Evolutionary conservation across 2,329 filamentous ascomycete species (phyloP), one percentile per base, ranked within the genome.

Genomic region (Zymoseptoria crescenta): DNA sequence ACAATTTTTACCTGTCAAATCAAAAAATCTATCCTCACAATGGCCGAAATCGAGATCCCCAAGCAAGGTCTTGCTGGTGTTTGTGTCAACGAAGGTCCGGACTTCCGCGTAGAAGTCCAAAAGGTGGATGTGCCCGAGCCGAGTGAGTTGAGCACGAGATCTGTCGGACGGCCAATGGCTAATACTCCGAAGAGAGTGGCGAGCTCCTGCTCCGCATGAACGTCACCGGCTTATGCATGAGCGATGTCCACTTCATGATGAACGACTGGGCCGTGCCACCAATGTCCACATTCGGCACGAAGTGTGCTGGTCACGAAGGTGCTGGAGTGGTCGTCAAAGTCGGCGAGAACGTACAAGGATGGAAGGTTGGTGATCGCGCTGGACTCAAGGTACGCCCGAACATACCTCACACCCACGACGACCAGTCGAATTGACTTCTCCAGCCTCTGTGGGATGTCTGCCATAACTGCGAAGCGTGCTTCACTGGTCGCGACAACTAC

Each of bases 191-290:
- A 69, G 67, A 66, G 59, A 63, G 64, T 7, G 75, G 82, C 54
- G 81, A 85, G 59, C 71, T 85, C 21, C 74, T 85, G 8, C 75
- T 85, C 66, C 79, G 77, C 56, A 74, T 85, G 56, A 85, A 84
- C 59, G 76, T 76, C 27, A 85, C 82, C 1, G 83, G 83, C 0
- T 74, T 85, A 54, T 85, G 83, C 72, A 78, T 80, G 60, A 79
- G 76, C 35, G 83, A 85, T 64, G 70, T 85, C 19, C 82, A 85
- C 66, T 80, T 80, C 70, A 83, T 83, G 80, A 82, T 83, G 79
- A 77, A 78, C 57, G 82, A 85, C 66, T 77, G 80, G 72, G 77
- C 74, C 0, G 56, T 75, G 0, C 76, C 77, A 0, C 71, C 72
- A n/a, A 81, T 81, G 78, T 76, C 74, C 0, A 58, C 62, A 27